Evolutionary conservation across 176 grass and related monocot species (phyloP).

Genomic region (Neostapfia colusana): DNA sequence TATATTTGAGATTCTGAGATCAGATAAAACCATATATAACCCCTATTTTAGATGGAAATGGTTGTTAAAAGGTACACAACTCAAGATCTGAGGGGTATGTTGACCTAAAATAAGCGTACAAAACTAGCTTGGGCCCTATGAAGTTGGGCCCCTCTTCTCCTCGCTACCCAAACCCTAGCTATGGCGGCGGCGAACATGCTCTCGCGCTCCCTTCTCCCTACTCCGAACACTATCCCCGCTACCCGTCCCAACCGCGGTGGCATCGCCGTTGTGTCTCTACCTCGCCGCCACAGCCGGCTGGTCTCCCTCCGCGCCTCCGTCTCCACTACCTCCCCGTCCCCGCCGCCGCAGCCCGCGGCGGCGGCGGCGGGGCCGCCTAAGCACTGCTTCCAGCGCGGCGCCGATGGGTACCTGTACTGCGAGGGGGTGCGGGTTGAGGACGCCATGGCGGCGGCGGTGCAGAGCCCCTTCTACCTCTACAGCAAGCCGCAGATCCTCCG

Average conservation of each 20-base stretch:
- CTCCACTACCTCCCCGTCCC: slow-evolving; percentile 45
- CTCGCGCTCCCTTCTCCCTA: slow-evolving; percentile 32
- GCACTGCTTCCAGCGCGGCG: slow-evolving; percentile 69
- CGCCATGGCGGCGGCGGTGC: slow-evolving; percentile 64
- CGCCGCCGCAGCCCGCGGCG: slow-evolving; percentile 1
- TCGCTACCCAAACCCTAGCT: slow-evolving; percentile 30
- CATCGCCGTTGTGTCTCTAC: slow-evolving; percentile 3
- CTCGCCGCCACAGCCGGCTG: neutral
- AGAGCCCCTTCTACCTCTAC: slow-evolving; percentile 95
- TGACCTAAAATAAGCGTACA: too few species aligned
- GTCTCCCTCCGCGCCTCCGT: slow-evolving; percentile 38
- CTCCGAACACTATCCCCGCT: slow-evolving; percentile 20
- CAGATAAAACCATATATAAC: too few species aligned
- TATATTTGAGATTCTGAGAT: too few species aligned
- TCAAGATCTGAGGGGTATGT: too few species aligned
- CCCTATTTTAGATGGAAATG: too few species aligned
- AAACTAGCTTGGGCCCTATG: neutral
- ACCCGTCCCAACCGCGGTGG: neutral
- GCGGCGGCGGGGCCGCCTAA: slow-evolving; percentile 20
- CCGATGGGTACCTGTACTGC: slow-evolving; percentile 78
- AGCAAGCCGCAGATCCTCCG: slow-evolving; percentile 89
- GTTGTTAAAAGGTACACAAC: too few species aligned
- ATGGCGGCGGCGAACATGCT: slow-evolving; percentile 71
- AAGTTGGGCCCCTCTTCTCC: neutral
- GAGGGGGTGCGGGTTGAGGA: slow-evolving; percentile 75